A percentile compares a stretch with the other conserved stretches of the same genome.
These are phyloP conservation scores for Tricholoma bakamatsutake DNA, from an alignment of 768 basidiomycete species.

Conservation along the genomic window DNA sequence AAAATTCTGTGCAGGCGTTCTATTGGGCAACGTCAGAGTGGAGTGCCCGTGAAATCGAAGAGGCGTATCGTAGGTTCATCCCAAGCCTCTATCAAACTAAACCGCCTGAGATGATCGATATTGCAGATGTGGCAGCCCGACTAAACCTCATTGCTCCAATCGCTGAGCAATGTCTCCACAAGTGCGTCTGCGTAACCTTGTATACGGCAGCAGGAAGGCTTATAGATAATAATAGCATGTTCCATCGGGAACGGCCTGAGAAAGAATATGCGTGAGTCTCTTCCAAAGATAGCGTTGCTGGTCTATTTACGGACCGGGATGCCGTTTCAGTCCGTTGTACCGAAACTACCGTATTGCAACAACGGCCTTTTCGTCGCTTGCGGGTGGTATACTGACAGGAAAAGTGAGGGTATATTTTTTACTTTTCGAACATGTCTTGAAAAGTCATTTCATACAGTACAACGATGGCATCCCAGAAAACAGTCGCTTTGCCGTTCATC, in stretches of 20 bases:
- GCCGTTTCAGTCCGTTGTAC: slow-evolving; percentile 44
- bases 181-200: slow-evolving; percentile 30
- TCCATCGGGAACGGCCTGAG: slow-evolving; percentile 73
- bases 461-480: slow-evolving; percentile 68
- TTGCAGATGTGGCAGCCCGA: slow-evolving; percentile 53
- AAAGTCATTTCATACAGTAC: slow-evolving; percentile 35
- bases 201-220: neutral
- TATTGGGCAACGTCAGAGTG: slow-evolving; percentile 77
- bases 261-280: slow-evolving; percentile 56
- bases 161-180: slow-evolving; percentile 70
- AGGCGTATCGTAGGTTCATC: slow-evolving; percentile 46
- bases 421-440: neutral
- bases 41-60: slow-evolving; percentile 64
- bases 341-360: slow-evolving; percentile 58
- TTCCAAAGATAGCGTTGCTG: neutral
- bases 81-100: neutral
- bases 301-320: neutral
- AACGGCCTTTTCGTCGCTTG: slow-evolving; percentile 69
- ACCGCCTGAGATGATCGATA: neutral
- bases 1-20: slow-evolving; percentile 27
- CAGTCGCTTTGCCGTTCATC: slow-evolving; percentile 58
- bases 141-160: slow-evolving; percentile 63
- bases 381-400: slow-evolving; percentile 67
- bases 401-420: slow-evolving; percentile 33
- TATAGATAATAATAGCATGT: slow-evolving; percentile 41